These are phyloP conservation scores for Pleoardoris graminearum DNA, from an alignment of 2,329 filamentous ascomycete species.

Conservation along the genomic window DNA sequence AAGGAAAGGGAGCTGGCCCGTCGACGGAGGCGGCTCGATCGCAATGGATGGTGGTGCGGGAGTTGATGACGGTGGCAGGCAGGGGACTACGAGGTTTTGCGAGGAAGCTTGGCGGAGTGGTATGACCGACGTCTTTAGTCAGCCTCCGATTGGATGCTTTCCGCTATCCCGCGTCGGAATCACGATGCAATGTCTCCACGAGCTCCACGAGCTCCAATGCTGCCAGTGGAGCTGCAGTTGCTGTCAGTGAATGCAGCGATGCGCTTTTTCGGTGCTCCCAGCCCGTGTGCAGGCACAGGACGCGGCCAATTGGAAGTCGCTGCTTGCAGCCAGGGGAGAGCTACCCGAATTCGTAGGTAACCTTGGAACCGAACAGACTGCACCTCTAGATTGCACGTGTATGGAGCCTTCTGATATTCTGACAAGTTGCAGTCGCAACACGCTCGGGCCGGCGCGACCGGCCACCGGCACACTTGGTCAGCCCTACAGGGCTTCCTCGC, in stretches of 20 bases:
- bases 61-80: conserved; percentile 30
- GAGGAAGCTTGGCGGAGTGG: conserved; percentile 12
- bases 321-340: too few relatives aligned
- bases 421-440: too few relatives aligned
- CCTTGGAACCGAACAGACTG: too few relatives aligned
- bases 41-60: conserved; percentile 44
- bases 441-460: too few relatives aligned
- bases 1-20: conserved; percentile 39
- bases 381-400: too few relatives aligned
- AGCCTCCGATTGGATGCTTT: conserved; percentile 1
- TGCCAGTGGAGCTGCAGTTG: conserved; percentile 9
- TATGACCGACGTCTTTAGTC: background rate
- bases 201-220: conserved; percentile 8
- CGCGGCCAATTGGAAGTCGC: too few relatives aligned
- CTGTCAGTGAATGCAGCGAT: background rate
- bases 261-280: too few relatives aligned
- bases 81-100: conserved; percentile 14
- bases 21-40: conserved; percentile 39
- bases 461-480: too few relatives aligned
- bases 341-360: too few relatives aligned
- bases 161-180: background rate
- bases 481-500: too few relatives aligned
- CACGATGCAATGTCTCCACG: background rate
- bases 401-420: too few relatives aligned
- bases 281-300: too few relatives aligned